These are phyloP conservation scores for Pseudevernia furfuracea DNA, from an alignment of 495 filamentous ascomycete genomes.

Conservation along the genomic window DNA sequence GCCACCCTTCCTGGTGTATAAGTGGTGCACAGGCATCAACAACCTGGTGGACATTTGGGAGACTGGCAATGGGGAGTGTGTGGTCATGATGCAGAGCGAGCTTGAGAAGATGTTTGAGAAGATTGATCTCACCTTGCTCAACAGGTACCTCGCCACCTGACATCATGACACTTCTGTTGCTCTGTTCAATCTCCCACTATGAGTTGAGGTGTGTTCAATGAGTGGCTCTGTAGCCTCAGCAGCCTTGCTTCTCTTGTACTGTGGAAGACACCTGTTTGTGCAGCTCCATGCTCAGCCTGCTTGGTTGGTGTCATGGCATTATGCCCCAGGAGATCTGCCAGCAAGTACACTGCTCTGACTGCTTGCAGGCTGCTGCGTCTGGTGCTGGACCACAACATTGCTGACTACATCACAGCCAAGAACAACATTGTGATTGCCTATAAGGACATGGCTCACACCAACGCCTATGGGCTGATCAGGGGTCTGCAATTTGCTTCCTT, in stretches of 20 bases:
- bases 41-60: slow-evolving; percentile 97
- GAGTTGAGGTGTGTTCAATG: no score
- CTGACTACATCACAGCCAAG: slow-evolving; percentile 97
- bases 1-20: slow-evolving; percentile 90
- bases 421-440: slow-evolving; percentile 99
- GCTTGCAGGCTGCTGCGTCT: slow-evolving; percentile 80
- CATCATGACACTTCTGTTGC: no score
- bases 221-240: no score
- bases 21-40: slow-evolving; percentile 99
- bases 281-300: no score
- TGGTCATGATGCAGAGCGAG: slow-evolving; percentile 97
- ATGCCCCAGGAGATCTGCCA: no score
- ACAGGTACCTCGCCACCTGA: no score
- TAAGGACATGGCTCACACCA: slow-evolving; percentile 99
- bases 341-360: no score
- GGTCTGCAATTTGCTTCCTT: slow-evolving; percentile 96
- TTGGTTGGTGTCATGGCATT: no score
- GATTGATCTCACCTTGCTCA: slow-evolving; percentile 92
- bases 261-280: no score
- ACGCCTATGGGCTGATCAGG: slow-evolving; percentile 95
- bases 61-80: slow-evolving; percentile 88
- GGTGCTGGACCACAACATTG: slow-evolving; percentile 99
- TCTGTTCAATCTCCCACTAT: no score
- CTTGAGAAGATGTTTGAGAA: slow-evolving; percentile 98
- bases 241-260: no score